Percentiles rank a stretch among this genome's conserved stretches.
phyloP scores from a whole-genome alignment of 495 filamentous ascomycete species.

The Aspergillus ostianus region DNA sequence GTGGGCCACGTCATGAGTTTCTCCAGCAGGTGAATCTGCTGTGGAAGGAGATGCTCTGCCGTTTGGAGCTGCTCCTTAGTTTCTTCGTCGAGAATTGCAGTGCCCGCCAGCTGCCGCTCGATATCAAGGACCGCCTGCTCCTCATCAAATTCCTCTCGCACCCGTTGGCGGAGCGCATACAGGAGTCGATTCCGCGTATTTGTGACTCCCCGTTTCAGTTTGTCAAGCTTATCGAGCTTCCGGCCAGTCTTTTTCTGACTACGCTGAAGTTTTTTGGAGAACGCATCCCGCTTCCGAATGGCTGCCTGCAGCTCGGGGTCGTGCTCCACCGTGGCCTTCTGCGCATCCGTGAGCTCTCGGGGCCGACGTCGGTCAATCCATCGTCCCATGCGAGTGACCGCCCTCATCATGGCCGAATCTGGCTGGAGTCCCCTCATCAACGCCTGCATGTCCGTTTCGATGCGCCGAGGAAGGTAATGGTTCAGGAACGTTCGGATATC shows the following conservation, averaged over 20 bases:
- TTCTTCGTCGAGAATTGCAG: constrained; percentile 21
- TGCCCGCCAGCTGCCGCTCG: constrained; percentile 22
- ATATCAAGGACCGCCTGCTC: constrained; percentile 26
- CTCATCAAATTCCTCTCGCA: constrained; percentile 22
- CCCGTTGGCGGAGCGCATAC: constrained; percentile 18
- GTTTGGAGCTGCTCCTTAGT: constrained; percentile 21
- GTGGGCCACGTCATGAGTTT: constrained; percentile 31
- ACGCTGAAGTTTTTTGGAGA: constrained; percentile 10
- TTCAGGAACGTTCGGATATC: constrained; percentile 6
- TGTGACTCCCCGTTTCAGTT: constrained; percentile 14
- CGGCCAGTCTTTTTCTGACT: not conserved
- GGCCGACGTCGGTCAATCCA: constrained; percentile 4
- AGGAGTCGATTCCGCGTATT: constrained; percentile 21
- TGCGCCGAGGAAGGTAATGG: constrained; percentile 2
- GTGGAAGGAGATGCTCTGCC: constrained; percentile 22
- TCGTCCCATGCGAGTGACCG: constrained; percentile 3
- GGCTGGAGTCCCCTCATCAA: not conserved
- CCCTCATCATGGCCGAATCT: not conserved
- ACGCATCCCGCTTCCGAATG: constrained; percentile 6
- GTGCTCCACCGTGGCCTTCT: not conserved
- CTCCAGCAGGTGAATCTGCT: constrained; percentile 26
- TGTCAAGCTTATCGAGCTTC: constrained; percentile 12
- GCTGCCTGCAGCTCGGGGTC: constrained; percentile 4
- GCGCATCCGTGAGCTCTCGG: not conserved
- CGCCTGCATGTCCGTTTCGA: constrained; percentile 1